These are phyloP conservation scores for Xerocomus cyaneibrunnescens DNA, from an alignment of 1,284 basidiomycete genomes.

Conservation along the genomic window DNA sequence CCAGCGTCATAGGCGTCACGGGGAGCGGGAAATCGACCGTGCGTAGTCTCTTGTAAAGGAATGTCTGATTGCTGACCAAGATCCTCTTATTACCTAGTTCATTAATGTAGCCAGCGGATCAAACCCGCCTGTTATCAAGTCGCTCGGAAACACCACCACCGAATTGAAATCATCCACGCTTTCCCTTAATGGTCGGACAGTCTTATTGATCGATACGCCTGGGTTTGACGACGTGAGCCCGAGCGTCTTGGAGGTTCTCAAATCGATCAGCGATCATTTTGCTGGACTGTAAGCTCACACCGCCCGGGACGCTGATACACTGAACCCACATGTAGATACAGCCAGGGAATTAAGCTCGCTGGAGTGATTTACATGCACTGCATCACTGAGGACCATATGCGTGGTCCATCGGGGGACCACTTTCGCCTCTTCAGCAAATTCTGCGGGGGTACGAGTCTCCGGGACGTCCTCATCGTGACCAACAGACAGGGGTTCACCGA, in stretches of 20 bases:
- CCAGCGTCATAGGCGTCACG: conserved; percentile 42
- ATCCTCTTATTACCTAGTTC: conserved; percentile 21
- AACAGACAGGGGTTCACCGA: conserved; percentile 40
- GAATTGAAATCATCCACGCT: conserved; percentile 26
- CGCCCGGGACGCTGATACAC: background rate
- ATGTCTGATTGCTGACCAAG: conserved; percentile 1
- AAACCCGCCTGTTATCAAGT: conserved; percentile 17
- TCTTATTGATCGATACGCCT: conserved; percentile 38
- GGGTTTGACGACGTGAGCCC: conserved; percentile 37
- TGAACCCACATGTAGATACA: conserved; percentile 26
- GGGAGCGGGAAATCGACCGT: conserved; percentile 45
- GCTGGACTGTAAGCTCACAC: conserved; percentile 23
- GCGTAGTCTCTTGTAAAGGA: conserved; percentile 7
- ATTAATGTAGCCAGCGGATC: conserved; percentile 36
- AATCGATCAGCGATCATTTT: conserved; percentile 30
- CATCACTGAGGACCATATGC: conserved; percentile 46
- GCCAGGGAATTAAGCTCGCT: conserved; percentile 37
- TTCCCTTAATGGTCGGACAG: conserved; percentile 21
- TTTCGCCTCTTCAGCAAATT: conserved; percentile 47
- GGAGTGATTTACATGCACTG: conserved; percentile 55
- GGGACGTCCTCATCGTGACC: conserved; percentile 46
- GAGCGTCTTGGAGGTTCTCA: conserved; percentile 35
- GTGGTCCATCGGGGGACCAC: conserved; percentile 44
- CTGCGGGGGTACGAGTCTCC: conserved; percentile 46
- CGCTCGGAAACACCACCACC: conserved; percentile 23